phyloP scores from a whole-genome alignment of 257 asterid genomes.

The Agastache rugosa region DNA sequence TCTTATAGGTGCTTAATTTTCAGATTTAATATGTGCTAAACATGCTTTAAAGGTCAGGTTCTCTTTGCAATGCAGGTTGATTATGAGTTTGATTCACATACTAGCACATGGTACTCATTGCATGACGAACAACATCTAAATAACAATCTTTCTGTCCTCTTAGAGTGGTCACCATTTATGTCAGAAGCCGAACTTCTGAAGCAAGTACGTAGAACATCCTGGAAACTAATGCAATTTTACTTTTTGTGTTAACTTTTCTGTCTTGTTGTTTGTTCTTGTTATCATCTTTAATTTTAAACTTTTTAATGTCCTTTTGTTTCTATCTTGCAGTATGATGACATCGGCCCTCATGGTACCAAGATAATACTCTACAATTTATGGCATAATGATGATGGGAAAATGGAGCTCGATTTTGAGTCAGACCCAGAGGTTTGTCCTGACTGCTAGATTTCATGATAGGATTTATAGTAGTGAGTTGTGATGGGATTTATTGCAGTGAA shows the following conservation, averaged over 20 bases:
- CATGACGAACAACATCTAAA: slow-evolving; percentile 51
- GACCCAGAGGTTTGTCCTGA: slow-evolving; percentile 71
- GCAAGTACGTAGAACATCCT: slow-evolving; percentile 65
- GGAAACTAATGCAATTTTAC: slow-evolving; percentile 13
- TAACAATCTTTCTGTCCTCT: slow-evolving; percentile 67
- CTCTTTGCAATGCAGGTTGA: slow-evolving; percentile 65
- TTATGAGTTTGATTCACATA: slow-evolving; percentile 54
- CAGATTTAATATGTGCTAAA: slow-evolving; percentile 12
- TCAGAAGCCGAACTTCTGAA: slow-evolving; percentile 77
- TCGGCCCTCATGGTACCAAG: slow-evolving; percentile 85
- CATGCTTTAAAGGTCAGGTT: slow-evolving; percentile 29
- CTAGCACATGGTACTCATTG: slow-evolving; percentile 62
- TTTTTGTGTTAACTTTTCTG: background rate
- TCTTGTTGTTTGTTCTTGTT: background rate
- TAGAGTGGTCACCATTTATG: slow-evolving; percentile 83
- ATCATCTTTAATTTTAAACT: slow-evolving; percentile 21
- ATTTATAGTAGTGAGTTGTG: slow-evolving; percentile 15
- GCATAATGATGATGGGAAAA: slow-evolving; percentile 69
- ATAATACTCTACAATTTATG: slow-evolving; percentile 81
- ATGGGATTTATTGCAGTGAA: slow-evolving; percentile 14
- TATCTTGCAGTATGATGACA: slow-evolving; percentile 68
- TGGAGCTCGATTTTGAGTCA: slow-evolving; percentile 86
- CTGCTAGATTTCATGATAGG: slow-evolving; percentile 22
- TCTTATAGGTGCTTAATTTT: slow-evolving; percentile 5
- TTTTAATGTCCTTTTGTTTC: slow-evolving; percentile 16